These are phyloP conservation scores for Cladosporium sp. DNA, from an alignment of 2,329 filamentous ascomycete genomes.

Conservation along the genomic window DNA sequence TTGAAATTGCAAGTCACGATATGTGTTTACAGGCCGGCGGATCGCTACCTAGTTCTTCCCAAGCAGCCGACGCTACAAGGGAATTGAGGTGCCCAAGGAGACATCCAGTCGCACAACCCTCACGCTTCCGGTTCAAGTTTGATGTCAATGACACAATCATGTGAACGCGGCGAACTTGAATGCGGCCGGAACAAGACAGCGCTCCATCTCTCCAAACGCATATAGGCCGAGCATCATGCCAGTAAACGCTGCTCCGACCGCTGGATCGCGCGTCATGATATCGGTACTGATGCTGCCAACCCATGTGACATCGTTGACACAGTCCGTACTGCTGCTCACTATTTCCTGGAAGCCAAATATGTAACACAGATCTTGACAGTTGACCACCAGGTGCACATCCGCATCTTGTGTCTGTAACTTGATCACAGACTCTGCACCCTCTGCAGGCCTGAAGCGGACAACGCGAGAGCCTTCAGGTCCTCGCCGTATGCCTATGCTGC, in stretches of 20 bases:
- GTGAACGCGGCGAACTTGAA: constrained; percentile 27
- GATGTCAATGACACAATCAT: no score
- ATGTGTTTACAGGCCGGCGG: no score
- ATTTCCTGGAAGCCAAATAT: constrained; percentile 27
- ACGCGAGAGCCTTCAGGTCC: constrained; percentile 19
- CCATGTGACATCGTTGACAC: constrained; percentile 21
- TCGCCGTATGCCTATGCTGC: constrained; percentile 39
- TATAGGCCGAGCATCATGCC: constrained; percentile 47
- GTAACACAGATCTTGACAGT: constrained; percentile 30
- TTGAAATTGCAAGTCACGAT: no score
- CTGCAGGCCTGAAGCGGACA: constrained; percentile 26
- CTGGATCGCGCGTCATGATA: constrained; percentile 34
- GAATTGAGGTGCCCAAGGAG: no score
- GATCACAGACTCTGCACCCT: constrained; percentile 18
- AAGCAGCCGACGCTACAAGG: no score
- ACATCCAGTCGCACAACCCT: no score
- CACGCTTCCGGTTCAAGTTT: no score
- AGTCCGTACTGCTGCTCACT: constrained; percentile 1
- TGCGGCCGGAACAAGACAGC: constrained; percentile 39
- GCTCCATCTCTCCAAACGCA: constrained; percentile 39
- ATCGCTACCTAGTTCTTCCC: no score
- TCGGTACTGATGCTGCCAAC: constrained; percentile 30
- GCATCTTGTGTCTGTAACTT: constrained; percentile 11
- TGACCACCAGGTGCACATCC: constrained; percentile 27
- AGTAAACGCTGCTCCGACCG: constrained; percentile 40